These are phyloP conservation scores for Symbiodinium natans DNA, from an alignment of 73 alveolate genomes.

Conservation along the genomic window DNA sequence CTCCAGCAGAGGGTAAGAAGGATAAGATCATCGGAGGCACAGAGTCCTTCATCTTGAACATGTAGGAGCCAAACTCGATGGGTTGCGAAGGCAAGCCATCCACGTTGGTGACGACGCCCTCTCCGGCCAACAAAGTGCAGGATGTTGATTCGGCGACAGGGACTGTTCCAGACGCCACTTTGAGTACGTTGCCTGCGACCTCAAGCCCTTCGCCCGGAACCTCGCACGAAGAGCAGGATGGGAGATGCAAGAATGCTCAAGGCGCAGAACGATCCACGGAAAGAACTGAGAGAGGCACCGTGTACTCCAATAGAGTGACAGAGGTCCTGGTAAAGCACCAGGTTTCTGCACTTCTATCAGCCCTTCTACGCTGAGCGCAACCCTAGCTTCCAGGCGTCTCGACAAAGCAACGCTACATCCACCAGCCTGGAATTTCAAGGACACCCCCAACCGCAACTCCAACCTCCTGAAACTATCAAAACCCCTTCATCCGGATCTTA, in stretches of 20 bases:
- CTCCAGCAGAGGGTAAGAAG: constrained; percentile 22
- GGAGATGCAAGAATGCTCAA: neutral
- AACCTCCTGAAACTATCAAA: too few species aligned
- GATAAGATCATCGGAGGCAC: constrained; percentile 8
- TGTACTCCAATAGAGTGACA: neutral
- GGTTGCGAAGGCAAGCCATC: constrained; percentile 84
- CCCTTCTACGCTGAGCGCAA: too few species aligned
- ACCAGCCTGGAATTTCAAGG: too few species aligned
- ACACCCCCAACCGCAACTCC: too few species aligned
- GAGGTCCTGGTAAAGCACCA: neutral
- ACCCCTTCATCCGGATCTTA: too few species aligned
- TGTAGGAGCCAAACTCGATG: constrained; percentile 29
- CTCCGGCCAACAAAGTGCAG: neutral
- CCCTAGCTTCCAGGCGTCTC: too few species aligned
- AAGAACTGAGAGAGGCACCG: neutral
- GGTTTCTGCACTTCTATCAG: neutral
- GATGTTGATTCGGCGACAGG: constrained; percentile 39
- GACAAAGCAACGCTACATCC: too few species aligned
- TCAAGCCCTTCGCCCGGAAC: constrained; percentile 32
- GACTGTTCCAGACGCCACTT: constrained; percentile 64
- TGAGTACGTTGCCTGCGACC: constrained; percentile 8
- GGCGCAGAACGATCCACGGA: neutral
- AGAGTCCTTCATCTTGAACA: constrained; percentile 50
- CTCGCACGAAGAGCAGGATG: neutral
- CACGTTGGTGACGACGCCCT: neutral